Base-by-base conservation (phyloP, 179 eudicot species). In the Nepenthes alata region DNA sequence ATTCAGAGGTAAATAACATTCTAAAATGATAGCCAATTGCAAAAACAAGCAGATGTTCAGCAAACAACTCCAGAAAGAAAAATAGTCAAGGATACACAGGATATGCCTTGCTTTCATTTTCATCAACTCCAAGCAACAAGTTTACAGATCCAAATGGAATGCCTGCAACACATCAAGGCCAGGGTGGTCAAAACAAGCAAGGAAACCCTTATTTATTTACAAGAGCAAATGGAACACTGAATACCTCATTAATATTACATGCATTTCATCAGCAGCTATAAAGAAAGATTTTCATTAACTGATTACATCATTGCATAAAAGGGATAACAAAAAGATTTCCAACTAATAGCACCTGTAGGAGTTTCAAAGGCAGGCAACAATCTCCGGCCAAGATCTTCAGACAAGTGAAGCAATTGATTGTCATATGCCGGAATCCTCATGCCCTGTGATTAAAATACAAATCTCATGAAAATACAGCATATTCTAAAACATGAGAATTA, bases 121-220 rank as follows among this genome's bases (percentile, higher is more conserved):
- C 95, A 85, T 93, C 97, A 39, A 93, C 95, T 72, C 98, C 98
- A 57, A 85, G 73, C 81, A 80, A 64, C 61, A 93, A 71, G 75
- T 93, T 93, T 62, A 93, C 95, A 48, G 98, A 93, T 67, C 98
- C 98, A 77, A 77, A 93, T 35, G 98, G 98, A 68, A 93, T 90
- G 50, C 98, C 98, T 93, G 95, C 72, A 77, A 66, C 37, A 58
- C 49, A 65, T 51, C 59, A 4, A 47, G 54, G 48, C 37, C 6
- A 38, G 38, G 52, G 64, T 50, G 52, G 64, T 50, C 65, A 64
- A 15, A 11, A 50, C 13, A 52, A 36, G 11, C 13, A 61, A 3
- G 45, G 14, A n/a, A 62, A 52, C 13, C 35, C 55, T 48, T 37
- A 4, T 2, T 11, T 8, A 48, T 2, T 48, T 11, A 25, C 11